phyloP scores from a whole-genome alignment of 176 grass and related monocot species.

The bread wheat (Triticum aestivum) region IWGSC_CS_RefSeq_v2.1 NC_057811.1:441300591-441301090 shows the following conservation, averaged over 20 bases:
- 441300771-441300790: constrained; percentile 6
- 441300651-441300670: background rate
- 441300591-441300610: background rate
- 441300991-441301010: background rate
- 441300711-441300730: background rate
- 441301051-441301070: background rate
- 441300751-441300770: constrained; percentile 7
- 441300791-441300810: constrained; percentile 26
- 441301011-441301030: background rate
- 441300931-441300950: background rate
- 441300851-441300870: background rate
- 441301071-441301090: background rate
- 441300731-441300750: background rate
- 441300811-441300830: background rate
- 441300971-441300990: background rate
- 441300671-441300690: background rate
- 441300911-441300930: background rate
- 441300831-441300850: constrained; percentile 12
- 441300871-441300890: background rate
- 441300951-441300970: background rate
- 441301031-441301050: background rate
- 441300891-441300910: background rate
- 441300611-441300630: background rate
- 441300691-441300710: too few species aligned
- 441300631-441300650: background rate